Evolutionary conservation across 1,284 basidiomycete species (phyloP).

Genomic region (Boletus calvinii): DNA sequence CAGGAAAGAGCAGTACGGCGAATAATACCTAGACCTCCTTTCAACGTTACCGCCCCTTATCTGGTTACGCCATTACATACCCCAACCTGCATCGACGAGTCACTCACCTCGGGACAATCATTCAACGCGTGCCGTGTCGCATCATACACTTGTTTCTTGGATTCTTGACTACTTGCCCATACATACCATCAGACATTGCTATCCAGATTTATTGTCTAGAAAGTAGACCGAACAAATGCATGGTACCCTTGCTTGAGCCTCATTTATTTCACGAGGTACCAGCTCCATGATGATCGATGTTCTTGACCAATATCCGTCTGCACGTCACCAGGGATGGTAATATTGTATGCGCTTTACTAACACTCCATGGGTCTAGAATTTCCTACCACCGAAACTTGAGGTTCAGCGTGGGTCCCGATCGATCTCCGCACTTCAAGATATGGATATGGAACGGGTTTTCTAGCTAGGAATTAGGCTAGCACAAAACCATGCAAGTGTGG

Average conservation of each 20-base stretch:
- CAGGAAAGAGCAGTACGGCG: constrained; percentile 24
- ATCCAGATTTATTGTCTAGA: constrained; percentile 8
- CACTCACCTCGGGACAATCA: constrained; percentile 8
- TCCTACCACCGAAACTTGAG: neutral
- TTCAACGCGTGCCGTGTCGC: neutral
- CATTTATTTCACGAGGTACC: constrained; percentile 12
- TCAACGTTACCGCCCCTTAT: neutral
- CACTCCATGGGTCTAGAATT: neutral
- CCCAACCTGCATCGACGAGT: constrained; percentile 7
- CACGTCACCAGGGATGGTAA: constrained; percentile 1
- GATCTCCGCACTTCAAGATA: no score
- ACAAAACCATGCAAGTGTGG: no score
- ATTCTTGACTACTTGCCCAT: constrained; percentile 16
- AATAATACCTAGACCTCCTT: constrained; percentile 16
- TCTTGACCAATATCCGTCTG: constrained; percentile 7
- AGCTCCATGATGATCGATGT: neutral
- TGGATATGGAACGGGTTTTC: no score
- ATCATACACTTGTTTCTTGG: constrained; percentile 13
- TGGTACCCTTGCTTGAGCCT: constrained; percentile 7
- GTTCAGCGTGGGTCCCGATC: neutral
- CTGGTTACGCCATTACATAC: constrained; percentile 4
- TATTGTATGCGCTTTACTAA: constrained; percentile 5
- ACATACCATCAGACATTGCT: constrained; percentile 7
- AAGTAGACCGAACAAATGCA: constrained; percentile 12
- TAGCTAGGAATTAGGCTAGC: no score